phyloP scores from a whole-genome alignment of 228 moss, liverwort and hornwort genomes.

The Sphagnum fallax region DNA sequence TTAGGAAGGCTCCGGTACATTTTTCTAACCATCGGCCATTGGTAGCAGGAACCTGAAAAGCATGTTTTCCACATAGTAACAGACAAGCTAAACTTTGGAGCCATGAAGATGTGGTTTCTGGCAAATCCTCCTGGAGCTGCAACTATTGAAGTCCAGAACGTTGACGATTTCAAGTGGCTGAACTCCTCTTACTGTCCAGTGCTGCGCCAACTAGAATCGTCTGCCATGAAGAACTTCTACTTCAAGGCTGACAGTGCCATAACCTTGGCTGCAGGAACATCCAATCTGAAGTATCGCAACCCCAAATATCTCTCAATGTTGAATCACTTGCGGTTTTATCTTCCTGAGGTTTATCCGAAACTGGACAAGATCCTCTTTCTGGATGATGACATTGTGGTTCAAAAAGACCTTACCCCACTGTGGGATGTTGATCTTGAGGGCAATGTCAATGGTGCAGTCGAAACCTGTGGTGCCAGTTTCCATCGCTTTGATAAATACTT shows the following conservation, averaged over 20 bases:
- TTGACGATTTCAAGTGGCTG: slow-evolving; percentile 95
- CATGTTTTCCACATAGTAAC: slow-evolving; percentile 98
- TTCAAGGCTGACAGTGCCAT: slow-evolving; percentile 75
- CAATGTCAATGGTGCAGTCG: slow-evolving; percentile 95
- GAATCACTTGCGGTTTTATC: slow-evolving; percentile 92
- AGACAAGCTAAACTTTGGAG: slow-evolving; percentile 88
- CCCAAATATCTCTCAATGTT: slow-evolving; percentile 98
- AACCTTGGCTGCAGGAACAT: slow-evolving; percentile 55
- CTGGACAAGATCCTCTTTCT: slow-evolving; percentile 88
- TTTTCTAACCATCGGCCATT: background rate
- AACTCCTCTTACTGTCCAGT: slow-evolving; percentile 94
- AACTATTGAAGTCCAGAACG: slow-evolving; percentile 80
- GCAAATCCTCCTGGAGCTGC: slow-evolving; percentile 79
- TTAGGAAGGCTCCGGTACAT: background rate
- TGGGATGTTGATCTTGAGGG: slow-evolving; percentile 85
- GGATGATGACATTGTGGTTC: slow-evolving; percentile 92
- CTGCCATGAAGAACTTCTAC: slow-evolving; percentile 85
- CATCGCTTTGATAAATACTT: slow-evolving; percentile 95
- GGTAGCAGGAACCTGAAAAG: slow-evolving; percentile 53
- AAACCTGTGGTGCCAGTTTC: slow-evolving; percentile 92
- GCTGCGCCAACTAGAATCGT: slow-evolving; percentile 75
- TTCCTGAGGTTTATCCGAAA: slow-evolving; percentile 81
- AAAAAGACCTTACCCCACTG: slow-evolving; percentile 75
- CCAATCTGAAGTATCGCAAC: slow-evolving; percentile 89
- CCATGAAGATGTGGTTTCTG: slow-evolving; percentile 98